Conservation (phyloP, 345 rosid species). For the Eucalyptus victrix region DNA sequence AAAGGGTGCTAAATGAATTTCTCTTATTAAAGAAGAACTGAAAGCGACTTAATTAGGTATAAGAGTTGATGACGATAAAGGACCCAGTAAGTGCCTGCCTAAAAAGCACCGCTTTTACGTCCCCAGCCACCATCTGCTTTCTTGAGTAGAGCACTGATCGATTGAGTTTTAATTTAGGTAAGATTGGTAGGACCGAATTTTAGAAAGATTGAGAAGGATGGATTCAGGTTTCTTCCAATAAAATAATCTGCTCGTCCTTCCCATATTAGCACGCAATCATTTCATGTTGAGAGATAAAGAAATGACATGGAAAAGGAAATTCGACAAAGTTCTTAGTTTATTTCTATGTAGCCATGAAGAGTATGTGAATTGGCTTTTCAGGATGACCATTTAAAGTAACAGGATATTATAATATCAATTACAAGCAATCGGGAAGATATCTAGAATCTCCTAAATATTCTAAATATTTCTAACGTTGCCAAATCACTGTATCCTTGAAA, state of each 20-base stretch:
- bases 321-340: not conserved
- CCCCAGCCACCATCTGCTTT: not conserved
- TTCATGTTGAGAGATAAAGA: not conserved
- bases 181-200: not conserved
- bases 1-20: not conserved
- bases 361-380: not conserved
- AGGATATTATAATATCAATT: accelerated
- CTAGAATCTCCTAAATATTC: not conserved
- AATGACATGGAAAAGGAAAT: not conserved
- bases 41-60: not conserved
- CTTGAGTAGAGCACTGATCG: not conserved
- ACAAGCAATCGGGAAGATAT: not conserved
- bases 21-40: not conserved
- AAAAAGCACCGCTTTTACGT: not conserved
- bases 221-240: not conserved
- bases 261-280: not conserved
- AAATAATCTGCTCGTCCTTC: not conserved
- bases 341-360: not conserved
- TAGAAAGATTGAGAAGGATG: not conserved
- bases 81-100: not conserved
- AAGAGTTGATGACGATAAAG: accelerated
- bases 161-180: not conserved
- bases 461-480: accelerated
- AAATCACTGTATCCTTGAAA: not conserved
- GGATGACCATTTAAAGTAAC: not conserved